These are phyloP conservation scores for Ambrosiella xylebori DNA, from an alignment of 2,329 filamentous ascomycete species.

Conservation along the genomic window DNA sequence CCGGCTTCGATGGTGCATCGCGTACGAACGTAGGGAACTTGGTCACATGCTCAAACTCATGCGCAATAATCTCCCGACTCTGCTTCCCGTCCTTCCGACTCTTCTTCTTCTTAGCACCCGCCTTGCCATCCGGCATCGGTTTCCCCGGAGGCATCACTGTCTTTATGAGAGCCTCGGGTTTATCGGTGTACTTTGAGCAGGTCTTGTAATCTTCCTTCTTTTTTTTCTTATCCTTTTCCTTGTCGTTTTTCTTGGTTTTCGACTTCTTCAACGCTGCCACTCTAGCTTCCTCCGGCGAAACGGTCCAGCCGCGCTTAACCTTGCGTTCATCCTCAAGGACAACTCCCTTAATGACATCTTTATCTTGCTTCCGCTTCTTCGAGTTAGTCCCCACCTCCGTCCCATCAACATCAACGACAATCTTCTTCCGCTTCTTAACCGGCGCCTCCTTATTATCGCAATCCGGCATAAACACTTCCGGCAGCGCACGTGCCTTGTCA, in stretches of 20 bases:
- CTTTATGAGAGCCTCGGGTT: constrained; percentile 71
- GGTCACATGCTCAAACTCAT: constrained; percentile 76
- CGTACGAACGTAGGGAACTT: constrained; percentile 74
- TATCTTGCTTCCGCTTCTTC: constrained; percentile 35
- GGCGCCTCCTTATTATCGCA: constrained; percentile 20
- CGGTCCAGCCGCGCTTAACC: constrained; percentile 81
- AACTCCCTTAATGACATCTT: constrained; percentile 43
- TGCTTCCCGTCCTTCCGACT: constrained; percentile 39
- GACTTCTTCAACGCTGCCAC: constrained; percentile 29
- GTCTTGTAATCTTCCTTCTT: constrained; percentile 38
- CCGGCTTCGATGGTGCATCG: constrained; percentile 18
- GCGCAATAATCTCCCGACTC: constrained; percentile 46
- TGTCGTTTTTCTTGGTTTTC: constrained; percentile 28
- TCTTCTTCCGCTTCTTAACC: constrained; percentile 27
- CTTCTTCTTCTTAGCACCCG: constrained; percentile 35
- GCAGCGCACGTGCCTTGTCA: constrained; percentile 49
- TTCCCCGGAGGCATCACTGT: constrained; percentile 44
- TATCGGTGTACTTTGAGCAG: constrained; percentile 65
- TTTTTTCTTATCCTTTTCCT: constrained; percentile 30
- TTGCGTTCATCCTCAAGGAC: constrained; percentile 57
- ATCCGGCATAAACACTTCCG: constrained; percentile 27
- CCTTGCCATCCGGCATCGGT: constrained; percentile 24
- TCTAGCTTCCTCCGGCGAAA: constrained; percentile 35
- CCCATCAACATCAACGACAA: constrained; percentile 17
- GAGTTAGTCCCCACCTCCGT: constrained; percentile 15